Base-by-base conservation (phyloP, 768 basidiomycete genomes). In the Gymnopilus dilepis region DNA sequence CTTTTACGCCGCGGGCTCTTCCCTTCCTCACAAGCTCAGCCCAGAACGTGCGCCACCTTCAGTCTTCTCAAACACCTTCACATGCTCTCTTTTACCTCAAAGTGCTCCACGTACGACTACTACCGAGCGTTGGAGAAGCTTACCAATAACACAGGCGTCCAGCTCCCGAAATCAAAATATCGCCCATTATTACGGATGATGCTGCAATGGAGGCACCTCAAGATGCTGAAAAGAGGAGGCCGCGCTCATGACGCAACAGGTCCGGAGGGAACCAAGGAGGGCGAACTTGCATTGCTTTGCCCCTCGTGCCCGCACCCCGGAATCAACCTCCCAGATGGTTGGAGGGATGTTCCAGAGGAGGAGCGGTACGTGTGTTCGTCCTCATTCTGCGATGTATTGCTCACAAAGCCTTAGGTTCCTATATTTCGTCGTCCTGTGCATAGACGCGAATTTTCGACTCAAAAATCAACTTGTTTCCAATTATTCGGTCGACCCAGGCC, bases 381-480 rank as follows among this genome's bases (percentile, higher is more conserved):
- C 34, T 13, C 6, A 6, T 40, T 11, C 40, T 65, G 17, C 37
- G 43, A 21, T 31, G 30, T 22, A 24, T 56, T 52, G 12, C 13
- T 30, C 5, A 28, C 30, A 34, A 12, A 15, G 21, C 17, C 4
- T 17, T 40, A 43, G 38, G 6, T 43, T 31, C 40, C 12, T 42
- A 4, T 41, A 43, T 6, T 31, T 43, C 13, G 15, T 43, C 0
- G 28, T 42, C 28, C 21, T 57, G 8, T 42, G 30, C 5, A 56
- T 56, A 3, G 55, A 56, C 21, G 55, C 41, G 8, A 41, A 62
- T 37, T 62, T 62, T 19, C 47, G 56, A 4, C 45, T 62, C 3
- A 62, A 62, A 30, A 62, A 62, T 15, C 56, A 58, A 28, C 56
- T 62, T 4, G 56, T 58, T 7, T 62, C 61, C 15, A 62, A 54